These are phyloP conservation scores for Parmales sp. DNA, from an alignment of 108 stramenopile species.

Conservation along the genomic window DNA sequence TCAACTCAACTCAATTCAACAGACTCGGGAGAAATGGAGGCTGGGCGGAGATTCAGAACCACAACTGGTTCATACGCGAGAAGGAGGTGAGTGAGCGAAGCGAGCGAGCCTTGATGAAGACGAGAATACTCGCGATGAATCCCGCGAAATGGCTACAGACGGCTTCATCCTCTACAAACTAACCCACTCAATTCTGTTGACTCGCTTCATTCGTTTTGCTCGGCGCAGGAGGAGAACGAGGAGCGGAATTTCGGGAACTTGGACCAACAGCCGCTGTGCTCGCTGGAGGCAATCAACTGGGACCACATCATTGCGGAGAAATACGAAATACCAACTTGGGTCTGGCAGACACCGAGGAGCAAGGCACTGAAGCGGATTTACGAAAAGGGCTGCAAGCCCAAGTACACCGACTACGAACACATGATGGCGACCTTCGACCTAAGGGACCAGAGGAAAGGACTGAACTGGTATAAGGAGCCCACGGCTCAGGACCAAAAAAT, in stretches of 20 bases:
- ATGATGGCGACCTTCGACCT: slow-evolving; percentile 8
- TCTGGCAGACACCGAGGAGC: background rate
- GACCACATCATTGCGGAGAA: background rate
- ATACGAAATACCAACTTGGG: background rate
- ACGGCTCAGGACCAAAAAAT: background rate
- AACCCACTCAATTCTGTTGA: too few relatives aligned
- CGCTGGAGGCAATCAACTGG: background rate
- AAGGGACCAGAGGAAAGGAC: background rate
- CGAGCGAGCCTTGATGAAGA: too few relatives aligned
- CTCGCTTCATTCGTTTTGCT: too few relatives aligned
- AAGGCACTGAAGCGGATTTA: background rate
- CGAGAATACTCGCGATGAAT: too few relatives aligned
- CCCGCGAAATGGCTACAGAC: too few relatives aligned
- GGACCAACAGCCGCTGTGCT: too few relatives aligned
- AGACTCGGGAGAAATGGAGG: background rate
- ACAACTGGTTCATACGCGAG: background rate
- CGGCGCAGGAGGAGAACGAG: too few relatives aligned
- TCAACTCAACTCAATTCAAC: too few relatives aligned
- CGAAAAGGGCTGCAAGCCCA: background rate
- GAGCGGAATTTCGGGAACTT: too few relatives aligned
- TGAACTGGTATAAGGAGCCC: background rate
- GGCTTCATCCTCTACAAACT: too few relatives aligned
- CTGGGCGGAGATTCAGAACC: slow-evolving; percentile 1
- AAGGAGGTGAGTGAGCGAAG: background rate
- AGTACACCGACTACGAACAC: slow-evolving; percentile 12